Base-by-base conservation (phyloP, 1,284 basidiomycete species). In the Naganishia albida region DNA sequence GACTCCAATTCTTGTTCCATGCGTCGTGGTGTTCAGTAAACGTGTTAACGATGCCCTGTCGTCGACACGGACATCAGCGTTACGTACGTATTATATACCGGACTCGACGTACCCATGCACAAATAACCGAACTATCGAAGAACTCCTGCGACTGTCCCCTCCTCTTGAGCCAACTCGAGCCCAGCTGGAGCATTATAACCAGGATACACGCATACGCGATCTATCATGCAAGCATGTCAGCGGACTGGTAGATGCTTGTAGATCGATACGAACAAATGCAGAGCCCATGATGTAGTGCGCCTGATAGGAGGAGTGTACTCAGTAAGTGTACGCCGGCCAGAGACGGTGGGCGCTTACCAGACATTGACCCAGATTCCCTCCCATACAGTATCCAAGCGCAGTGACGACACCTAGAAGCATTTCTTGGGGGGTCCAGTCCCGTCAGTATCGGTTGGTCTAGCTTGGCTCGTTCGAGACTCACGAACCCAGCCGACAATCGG, bases 41-140 rank as follows among this genome's bases (percentile, higher is more conserved):
- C 0, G 93, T 94, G 72, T 97, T 97, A 65, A 97, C 88, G 59
- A 81, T 80, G 7, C 83, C 78, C 76, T 78, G 52, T 3, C 42
- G 2, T 18, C 12, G 42, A 42, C 12, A 39, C 54, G 23, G 51
- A 34, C 66, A 18, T 51, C 20, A 62, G 38, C 30, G 67, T 62
- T 59, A 42, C 42, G 28, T 23, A 62, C 62, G 65, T 55, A 55
- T 65, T 62, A 40, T 51, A 50, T 60, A 40, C 62, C 38, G 26
- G 12, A 53, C 40, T n/a, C 34, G 26, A 80, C 87, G 64, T 73
- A 90, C 89, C 93, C 92, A 95, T 38, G 88, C 79, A 78, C 87
- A 88, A 68, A 96, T 95, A 18, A 95, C 87, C 82, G 87, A 88
- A 16, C 87, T 90, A 78, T 96, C 93, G 82, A 91, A 88, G 85